These are phyloP conservation scores for Lactarius sanguifluus DNA, from an alignment of 768 basidiomycete genomes.

Conservation along the genomic window DNA sequence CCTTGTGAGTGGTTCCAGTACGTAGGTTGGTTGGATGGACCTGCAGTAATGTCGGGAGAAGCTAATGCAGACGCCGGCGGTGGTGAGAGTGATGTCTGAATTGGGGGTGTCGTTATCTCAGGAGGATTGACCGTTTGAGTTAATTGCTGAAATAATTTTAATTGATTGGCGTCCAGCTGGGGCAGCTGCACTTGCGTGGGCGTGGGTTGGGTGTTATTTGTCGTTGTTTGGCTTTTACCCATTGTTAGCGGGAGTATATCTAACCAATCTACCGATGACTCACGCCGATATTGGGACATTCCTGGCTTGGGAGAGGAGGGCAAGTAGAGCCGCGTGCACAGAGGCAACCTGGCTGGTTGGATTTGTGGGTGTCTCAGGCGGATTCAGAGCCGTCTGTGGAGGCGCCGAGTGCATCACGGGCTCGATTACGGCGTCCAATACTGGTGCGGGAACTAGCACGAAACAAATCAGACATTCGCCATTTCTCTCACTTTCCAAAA, in stretches of 20 bases:
- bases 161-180: constrained; percentile 52
- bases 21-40: constrained; percentile 16
- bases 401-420: constrained; percentile 22
- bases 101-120: constrained; percentile 7
- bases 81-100: constrained; percentile 31
- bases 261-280: constrained; percentile 32
- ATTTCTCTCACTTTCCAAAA: constrained; percentile 54
- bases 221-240: constrained; percentile 54
- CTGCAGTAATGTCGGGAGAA: constrained; percentile 12
- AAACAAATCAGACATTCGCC: constrained; percentile 53
- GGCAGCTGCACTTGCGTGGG: constrained; percentile 36
- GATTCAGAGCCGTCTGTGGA: constrained; percentile 28
- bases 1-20: constrained; percentile 16
- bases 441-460: constrained; percentile 31
- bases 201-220: constrained; percentile 49
- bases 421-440: constrained; percentile 29
- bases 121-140: constrained; percentile 54
- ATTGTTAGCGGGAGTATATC: neutral
- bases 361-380: constrained; percentile 36
- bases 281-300: constrained; percentile 46
- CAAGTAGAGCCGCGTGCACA: constrained; percentile 65
- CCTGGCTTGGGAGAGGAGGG: constrained; percentile 67
- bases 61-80: constrained; percentile 3
- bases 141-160: constrained; percentile 76
- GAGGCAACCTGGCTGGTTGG: constrained; percentile 34